Base-by-base conservation (phyloP, 805 yeast genomes). In the Lachancea fermentati region DNA sequence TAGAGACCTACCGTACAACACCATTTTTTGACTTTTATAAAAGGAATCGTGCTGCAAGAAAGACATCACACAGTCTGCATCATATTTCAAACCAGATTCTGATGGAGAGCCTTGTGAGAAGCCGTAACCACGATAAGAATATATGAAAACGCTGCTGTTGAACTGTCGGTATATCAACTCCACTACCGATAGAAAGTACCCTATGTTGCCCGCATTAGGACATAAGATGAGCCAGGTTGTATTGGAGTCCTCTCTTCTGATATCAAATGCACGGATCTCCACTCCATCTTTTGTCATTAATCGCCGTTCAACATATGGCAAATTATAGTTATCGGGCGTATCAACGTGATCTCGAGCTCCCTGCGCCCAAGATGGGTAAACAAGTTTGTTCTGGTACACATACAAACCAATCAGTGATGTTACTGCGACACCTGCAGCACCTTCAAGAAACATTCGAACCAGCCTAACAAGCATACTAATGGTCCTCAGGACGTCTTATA, bases 131-230 rank as follows among this genome's bases (percentile, higher is more conserved):
- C 98, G 68, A 62, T 91, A 91, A 1, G 95, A 85, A 50, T 86
- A 83, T 4, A 85, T 77, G 35, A 91, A 74, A 2, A 88, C 95
- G 59, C 89, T 87, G 62, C 79, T 77, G 11, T 78, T 76, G 60
- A 81, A 72, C 29, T 69, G 63, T 36, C 69, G 63, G 61, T 76
- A 85, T 46, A 89, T 78, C 7, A 81, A 60, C 35, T 79, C 70
- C 2, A 85, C 95, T 6, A 87, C 75, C 1, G 96, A 96, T 35
- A 91, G 66, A 19, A 84, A 80, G 56, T 86, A 87, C 13, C 97
- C 97, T 48, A 91, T 91, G 59, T 93, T 91, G 4, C 97, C 97
- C 2, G 97, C 97, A 62, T 91, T 91, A 4, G 97, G 97, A 36
- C 88, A 79, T 37, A 89, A 69, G 15, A 93, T 72, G 18, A 93